Evolutionary conservation across 164 flowering plant genomes (phyloP).

Genomic region (Kingdonia uniflora): DNA sequence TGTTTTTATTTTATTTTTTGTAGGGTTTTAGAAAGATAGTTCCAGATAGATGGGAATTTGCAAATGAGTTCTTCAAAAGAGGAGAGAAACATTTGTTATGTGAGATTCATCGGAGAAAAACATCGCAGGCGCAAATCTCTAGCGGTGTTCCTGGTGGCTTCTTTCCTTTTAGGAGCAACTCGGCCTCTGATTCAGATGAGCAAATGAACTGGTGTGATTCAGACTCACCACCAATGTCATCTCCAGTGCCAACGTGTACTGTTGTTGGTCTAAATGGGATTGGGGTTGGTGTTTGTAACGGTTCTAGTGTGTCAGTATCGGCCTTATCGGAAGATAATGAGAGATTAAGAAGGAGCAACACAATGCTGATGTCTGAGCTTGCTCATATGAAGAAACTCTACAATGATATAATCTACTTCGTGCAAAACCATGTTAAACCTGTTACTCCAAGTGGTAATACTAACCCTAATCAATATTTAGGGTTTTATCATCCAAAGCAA

Average conservation of each 20-base stretch:
- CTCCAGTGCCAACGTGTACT: constrained; percentile 15
- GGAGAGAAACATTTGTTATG: constrained; percentile 93
- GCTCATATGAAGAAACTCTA: constrained; percentile 91
- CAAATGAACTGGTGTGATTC: constrained; percentile 39
- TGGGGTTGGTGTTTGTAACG: constrained; percentile 6
- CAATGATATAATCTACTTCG: constrained; percentile 90
- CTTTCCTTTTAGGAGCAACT: constrained; percentile 41
- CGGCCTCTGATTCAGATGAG: constrained; percentile 63
- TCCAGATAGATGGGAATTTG: constrained; percentile 99
- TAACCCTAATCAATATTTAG: constrained; percentile 11
- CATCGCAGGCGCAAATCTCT: constrained; percentile 52
- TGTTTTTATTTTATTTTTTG: constrained; percentile 3
- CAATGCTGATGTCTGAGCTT: constrained; percentile 72
- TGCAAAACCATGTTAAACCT: constrained; percentile 89
- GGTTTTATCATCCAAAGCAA: constrained; percentile 22
- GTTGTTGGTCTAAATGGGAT: constrained; percentile 3
- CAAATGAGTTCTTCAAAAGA: constrained; percentile 80
- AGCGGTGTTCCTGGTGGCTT: constrained; percentile 17
- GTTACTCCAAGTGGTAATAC: constrained; percentile 45
- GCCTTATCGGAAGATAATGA: constrained; percentile 84
- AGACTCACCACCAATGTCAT: constrained; percentile 31
- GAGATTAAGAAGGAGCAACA: constrained; percentile 71
- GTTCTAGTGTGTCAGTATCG: constrained; percentile 23
- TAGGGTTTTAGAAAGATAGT: constrained; percentile 97
- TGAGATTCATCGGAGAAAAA: constrained; percentile 87